phyloP scores from a whole-genome alignment of 75 land plant species.

The Selaginella moellendorffii region DNA sequence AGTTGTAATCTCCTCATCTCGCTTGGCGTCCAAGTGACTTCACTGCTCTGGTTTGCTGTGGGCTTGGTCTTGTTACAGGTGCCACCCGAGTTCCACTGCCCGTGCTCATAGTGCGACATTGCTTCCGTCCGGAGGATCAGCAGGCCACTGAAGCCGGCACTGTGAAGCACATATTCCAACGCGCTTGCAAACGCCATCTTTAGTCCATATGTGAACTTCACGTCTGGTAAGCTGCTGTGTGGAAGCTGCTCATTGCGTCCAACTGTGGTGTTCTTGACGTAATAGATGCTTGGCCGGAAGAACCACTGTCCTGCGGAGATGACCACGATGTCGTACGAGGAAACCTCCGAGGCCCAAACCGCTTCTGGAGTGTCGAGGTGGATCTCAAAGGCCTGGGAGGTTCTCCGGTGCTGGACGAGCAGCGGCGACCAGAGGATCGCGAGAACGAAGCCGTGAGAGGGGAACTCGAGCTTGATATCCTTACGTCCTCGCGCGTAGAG shows the following conservation, averaged over 20 bases:
- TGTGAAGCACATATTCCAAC: constrained; percentile 12
- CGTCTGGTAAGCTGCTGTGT: constrained; percentile 37
- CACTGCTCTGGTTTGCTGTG: background rate
- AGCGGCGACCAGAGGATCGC: constrained; percentile 68
- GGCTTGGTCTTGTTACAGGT: constrained; percentile 45
- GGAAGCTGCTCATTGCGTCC: constrained; percentile 42
- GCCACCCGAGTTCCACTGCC: constrained; percentile 51
- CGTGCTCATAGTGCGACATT: constrained; percentile 46
- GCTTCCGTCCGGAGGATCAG: constrained; percentile 36
- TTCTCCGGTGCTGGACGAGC: constrained; percentile 40
- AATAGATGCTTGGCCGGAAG: too few species aligned
- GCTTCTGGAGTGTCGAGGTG: constrained; percentile 31
- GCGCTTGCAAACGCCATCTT: constrained; percentile 31
- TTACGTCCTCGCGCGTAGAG: constrained; percentile 23
- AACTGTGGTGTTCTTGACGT: constrained; percentile 15
- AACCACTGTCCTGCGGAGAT: constrained; percentile 53
- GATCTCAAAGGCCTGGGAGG: constrained; percentile 21
- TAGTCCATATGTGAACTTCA: constrained; percentile 36
- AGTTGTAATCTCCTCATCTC: background rate
- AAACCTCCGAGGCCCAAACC: constrained; percentile 32
- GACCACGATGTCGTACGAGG: constrained; percentile 27
- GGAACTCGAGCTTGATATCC: constrained; percentile 43
- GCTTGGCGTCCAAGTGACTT: background rate
- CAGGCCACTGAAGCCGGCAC: constrained; percentile 11
- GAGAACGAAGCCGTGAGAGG: constrained; percentile 29